Base-by-base conservation (phyloP, 345 rosid genomes). In the Eutrema yunnanense region DNA sequence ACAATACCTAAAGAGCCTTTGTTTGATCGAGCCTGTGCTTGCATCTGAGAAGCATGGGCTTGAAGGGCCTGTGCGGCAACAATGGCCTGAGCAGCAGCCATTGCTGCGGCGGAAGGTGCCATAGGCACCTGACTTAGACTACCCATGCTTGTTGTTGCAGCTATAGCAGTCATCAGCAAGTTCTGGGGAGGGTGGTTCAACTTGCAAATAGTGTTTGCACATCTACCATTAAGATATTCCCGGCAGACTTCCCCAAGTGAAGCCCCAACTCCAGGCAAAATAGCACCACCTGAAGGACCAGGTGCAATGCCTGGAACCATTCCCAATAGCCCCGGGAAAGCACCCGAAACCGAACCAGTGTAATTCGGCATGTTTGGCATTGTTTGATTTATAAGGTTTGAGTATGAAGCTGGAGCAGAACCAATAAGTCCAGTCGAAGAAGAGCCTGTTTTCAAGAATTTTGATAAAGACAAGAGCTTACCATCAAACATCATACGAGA, bases 351-450 rank as follows among this genome's bases (percentile, higher is more conserved):
- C n/a, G 94, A 92, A 9, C 90, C 99, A 2, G 97, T 86, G 77
- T 95, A 95, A 79, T 95, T 95, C 30, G 99, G 99, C 99, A 95
- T 95, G 84, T 92, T 95, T 11, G 99, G 99, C 99, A 92, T 95
- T 27, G 96, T 95, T 75, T 92, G 99, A 72, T 95, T 95, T 1
- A 90, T 79, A 69, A 92, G 78, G 73, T 82, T 95, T 4, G 98
- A 92, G 78, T 78, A 94, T 9, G 87, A 81, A 54, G 96, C 79
- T 33, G 86, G 62, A 58, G 96, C 86, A 80, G 86, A 69, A 77
- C 96, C 97, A 60, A 90, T 78, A 19, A 92, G 32, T 44, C 98
- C 97, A 26, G 90, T 89, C 12, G 81, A 78, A 49, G 98, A 79
- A 75, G 93, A 77, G 70, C 96, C 98, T 81, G 62, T 42, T 62